Evolutionary conservation across 768 basidiomycete species (phyloP).

Genomic region (Boletus speciosus): DNA sequence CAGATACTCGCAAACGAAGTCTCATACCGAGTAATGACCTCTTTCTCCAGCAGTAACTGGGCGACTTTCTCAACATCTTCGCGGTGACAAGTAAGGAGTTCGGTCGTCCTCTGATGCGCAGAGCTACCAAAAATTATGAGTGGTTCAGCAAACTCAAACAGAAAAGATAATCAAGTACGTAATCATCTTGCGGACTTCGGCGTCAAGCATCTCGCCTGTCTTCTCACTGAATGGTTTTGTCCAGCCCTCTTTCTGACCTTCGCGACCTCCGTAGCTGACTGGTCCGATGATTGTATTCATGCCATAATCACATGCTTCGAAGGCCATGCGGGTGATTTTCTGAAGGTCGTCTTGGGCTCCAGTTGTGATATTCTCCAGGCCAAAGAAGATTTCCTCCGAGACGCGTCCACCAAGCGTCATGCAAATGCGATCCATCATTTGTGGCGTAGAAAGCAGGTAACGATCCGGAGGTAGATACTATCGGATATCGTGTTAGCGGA

Average conservation of each 20-base stretch:
- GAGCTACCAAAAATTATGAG: conserved; percentile 37
- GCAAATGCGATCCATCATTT: conserved; percentile 93
- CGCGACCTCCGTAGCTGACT: conserved; percentile 90
- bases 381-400: conserved; percentile 98
- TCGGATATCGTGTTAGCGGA: conserved; percentile 7
- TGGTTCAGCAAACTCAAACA: background rate
- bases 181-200: conserved; percentile 94
- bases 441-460: conserved; percentile 92
- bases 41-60: conserved; percentile 84
- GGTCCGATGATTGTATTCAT: conserved; percentile 96
- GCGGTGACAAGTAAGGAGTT: conserved; percentile 75
- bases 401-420: conserved; percentile 99
- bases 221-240: conserved; percentile 98
- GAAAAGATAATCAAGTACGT: conserved; percentile 42
- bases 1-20: background rate
- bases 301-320: conserved; percentile 93
- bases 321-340: conserved; percentile 98
- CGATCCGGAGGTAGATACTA: conserved; percentile 94
- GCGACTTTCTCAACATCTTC: conserved; percentile 95
- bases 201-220: conserved; percentile 91
- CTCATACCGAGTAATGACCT: conserved; percentile 86
- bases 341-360: conserved; percentile 98
- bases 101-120: conserved; percentile 81
- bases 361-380: conserved; percentile 86
- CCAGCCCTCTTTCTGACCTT: conserved; percentile 82